Evolutionary conservation across 2,329 filamentous ascomycete species (phyloP).

Genomic region (Colletotrichum endophyticum): DNA sequence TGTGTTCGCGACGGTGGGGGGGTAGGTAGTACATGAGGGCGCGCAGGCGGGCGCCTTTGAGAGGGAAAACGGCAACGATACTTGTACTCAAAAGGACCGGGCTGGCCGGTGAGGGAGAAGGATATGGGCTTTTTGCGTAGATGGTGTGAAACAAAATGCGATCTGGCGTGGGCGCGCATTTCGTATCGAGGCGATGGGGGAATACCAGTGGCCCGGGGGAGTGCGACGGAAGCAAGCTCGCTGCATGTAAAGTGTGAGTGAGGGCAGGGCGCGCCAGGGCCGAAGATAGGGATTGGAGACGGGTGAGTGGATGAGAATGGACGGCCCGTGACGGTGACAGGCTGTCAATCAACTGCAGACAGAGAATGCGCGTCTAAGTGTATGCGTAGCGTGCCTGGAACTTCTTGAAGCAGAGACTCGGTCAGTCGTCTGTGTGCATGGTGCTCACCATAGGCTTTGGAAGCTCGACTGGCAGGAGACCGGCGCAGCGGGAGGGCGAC

Average conservation of each 20-base stretch:
- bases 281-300: constrained; percentile 2
- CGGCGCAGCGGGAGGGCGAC: constrained; percentile 1
- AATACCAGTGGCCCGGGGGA: constrained; percentile 11
- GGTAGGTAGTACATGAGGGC: background rate
- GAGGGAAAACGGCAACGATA: background rate
- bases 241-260: background rate
- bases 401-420: background rate
- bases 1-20: background rate
- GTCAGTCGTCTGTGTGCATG: background rate
- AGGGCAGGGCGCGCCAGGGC: background rate
- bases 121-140: background rate
- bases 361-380: background rate
- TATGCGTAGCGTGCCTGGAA: background rate
- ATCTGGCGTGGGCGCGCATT: background rate
- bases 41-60: background rate
- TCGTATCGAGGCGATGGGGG: background rate
- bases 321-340: constrained; percentile 2
- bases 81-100: background rate
- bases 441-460: background rate
- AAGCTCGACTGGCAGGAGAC: background rate
- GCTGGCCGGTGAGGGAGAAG: background rate
- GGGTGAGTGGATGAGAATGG: background rate
- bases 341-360: background rate
- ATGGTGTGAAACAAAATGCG: constrained; percentile 2
- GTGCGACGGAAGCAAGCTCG: constrained; percentile 1